phyloP scores from a whole-genome alignment of 495 filamentous ascomycete genomes.

The Penicillium turbatum region DNA sequence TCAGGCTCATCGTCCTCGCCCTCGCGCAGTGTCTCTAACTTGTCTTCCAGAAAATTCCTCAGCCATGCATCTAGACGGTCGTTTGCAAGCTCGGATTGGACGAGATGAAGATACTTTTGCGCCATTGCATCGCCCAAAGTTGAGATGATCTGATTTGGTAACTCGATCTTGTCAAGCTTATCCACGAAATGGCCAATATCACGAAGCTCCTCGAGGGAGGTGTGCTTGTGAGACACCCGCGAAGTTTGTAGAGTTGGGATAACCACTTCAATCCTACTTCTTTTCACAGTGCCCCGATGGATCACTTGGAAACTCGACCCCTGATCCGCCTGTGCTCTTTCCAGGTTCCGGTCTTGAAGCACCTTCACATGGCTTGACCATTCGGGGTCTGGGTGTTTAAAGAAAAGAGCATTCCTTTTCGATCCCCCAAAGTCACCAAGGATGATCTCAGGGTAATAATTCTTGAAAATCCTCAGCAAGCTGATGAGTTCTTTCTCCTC shows the following conservation, averaged over 20 bases:
- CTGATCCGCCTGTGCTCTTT: constrained; percentile 24
- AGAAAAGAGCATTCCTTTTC: constrained; percentile 35
- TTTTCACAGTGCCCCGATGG: constrained; percentile 41
- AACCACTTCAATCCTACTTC: constrained; percentile 43
- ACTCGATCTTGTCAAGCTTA: constrained; percentile 72
- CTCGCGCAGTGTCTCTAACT: constrained; percentile 49
- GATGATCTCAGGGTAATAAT: constrained; percentile 86
- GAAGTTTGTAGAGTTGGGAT: constrained; percentile 73
- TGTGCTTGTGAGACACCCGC: constrained; percentile 47
- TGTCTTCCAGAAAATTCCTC: constrained; percentile 54
- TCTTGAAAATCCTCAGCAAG: constrained; percentile 80
- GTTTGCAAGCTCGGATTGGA: constrained; percentile 52
- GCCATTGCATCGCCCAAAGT: constrained; percentile 70
- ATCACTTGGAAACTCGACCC: constrained; percentile 43
- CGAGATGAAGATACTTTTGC: constrained; percentile 68
- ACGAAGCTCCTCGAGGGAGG: constrained; percentile 73
- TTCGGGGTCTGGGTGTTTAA: constrained; percentile 70
- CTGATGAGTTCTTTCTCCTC: constrained; percentile 72
- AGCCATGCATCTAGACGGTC: constrained; percentile 65
- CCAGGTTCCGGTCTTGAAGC: constrained; percentile 57
- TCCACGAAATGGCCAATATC: constrained; percentile 66
- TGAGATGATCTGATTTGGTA: constrained; percentile 77
- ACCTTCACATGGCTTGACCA: constrained; percentile 66
- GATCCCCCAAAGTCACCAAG: constrained; percentile 55
- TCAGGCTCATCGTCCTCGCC: constrained; percentile 47